Base-by-base conservation (phyloP, 2,329 filamentous ascomycete genomes). In the Arachnopeziza araneosa region DNA sequence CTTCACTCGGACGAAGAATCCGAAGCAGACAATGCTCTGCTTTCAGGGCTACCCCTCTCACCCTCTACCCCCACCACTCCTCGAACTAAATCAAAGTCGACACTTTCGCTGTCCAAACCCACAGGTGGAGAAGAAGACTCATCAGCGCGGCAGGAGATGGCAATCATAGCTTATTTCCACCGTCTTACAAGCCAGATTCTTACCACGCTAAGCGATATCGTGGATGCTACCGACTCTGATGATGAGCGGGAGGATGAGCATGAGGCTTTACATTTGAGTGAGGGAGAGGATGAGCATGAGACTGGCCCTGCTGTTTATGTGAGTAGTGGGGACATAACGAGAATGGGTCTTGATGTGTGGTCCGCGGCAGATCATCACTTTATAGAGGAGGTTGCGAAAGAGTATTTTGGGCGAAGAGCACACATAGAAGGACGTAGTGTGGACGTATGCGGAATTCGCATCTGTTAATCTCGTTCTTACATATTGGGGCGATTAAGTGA, bases 101-200 rank as follows among this genome's bases (percentile, higher is more conserved):
- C 80, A 26, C 70, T 75, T 32, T 63, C 57, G 24, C 21, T 57
- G 23, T 60, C 51, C 24, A 55, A 50, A 22, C 55, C 61, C 26
- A 56, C 52, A 26, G 51, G 52, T 24, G 74, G 56, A 70, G 36
- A 44, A 44, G 1, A 72, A 73, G 14, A 64, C 32, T 49, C 30
- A 68, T 74, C 6, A 75, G 78, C 26, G 77, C 82, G 65, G 80
- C 81, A 52, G 73, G 76, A 92, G 70, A 85, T 91, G 62, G 83
- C 87, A 50, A 83, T 91, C 55, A 89, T 93, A 58, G 87, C 89
- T 1, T 95, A 92, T 73, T 93, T 93, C 73, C 90, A 93, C 74
- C 84, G 89, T 1, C 78, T 91, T 56, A 92, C 90, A 0, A 82
- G 83, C 1, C 79, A 83, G 66, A 79, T 91, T 51, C 75, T 93